Evolutionary conservation across 306 rosid genomes (phyloP).

Genomic region (Purshia tridentata): DNA sequence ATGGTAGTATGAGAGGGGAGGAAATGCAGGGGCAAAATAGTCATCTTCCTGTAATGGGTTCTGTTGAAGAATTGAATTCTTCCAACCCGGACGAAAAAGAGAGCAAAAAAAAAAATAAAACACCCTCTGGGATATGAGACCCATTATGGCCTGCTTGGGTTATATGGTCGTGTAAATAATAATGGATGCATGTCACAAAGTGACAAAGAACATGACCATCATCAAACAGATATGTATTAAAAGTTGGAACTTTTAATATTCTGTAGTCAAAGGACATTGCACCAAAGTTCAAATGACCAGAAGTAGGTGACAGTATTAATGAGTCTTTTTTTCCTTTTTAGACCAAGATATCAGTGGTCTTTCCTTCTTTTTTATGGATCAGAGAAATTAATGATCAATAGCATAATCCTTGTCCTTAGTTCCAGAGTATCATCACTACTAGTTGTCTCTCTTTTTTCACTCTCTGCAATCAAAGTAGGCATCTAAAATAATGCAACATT

Average conservation of each 20-base stretch:
- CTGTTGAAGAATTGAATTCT: conserved; percentile 27
- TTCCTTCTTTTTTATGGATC: not conserved
- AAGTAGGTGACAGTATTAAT: conserved; percentile 1
- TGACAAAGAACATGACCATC: conserved; percentile 2
- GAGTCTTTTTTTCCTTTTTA: conserved; percentile 16
- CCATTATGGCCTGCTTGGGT: not conserved
- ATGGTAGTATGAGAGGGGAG: conserved; percentile 17
- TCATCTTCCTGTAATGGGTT: conserved; percentile 2
- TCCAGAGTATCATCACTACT: too few species aligned
- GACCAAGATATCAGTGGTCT: not conserved
- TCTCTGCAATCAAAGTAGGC: not conserved
- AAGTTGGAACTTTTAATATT: not conserved
- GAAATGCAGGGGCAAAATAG: conserved; percentile 35
- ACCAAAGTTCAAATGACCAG: conserved; percentile 3
- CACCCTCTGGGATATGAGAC: not conserved
- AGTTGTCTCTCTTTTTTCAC: not conserved
- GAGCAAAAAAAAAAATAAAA: not conserved
- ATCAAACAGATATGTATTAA: not conserved
- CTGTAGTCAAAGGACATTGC: conserved; percentile 1
- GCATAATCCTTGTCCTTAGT: not conserved
- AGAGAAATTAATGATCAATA: conserved; percentile 8
- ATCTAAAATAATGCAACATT: not conserved
- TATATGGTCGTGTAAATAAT: not conserved
- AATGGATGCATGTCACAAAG: not conserved
- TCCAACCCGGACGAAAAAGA: conserved; percentile 7